Conservation (phyloP, 1,284 basidiomycete species). For the Leccinum laetum region DNA sequence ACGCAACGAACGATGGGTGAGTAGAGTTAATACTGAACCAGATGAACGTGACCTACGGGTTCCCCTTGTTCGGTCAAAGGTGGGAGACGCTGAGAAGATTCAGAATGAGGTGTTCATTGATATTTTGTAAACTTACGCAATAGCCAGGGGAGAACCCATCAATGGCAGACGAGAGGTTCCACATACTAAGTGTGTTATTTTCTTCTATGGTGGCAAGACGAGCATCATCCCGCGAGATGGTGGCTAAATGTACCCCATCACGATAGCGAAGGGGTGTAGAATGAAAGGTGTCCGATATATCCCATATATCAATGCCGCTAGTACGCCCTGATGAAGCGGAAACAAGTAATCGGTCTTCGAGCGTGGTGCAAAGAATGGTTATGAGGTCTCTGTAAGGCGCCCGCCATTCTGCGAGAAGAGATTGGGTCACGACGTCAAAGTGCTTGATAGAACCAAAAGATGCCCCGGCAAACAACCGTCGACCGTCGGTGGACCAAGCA, state of each 20-base stretch:
- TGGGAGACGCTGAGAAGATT: no score
- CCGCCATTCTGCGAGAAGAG: background rate
- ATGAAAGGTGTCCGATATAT: background rate
- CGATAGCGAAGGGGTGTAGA: constrained; percentile 1
- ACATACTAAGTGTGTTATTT: background rate
- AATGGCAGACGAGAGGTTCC: background rate
- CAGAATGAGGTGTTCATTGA: background rate
- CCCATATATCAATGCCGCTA: constrained; percentile 12
- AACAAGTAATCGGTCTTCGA: constrained; percentile 8
- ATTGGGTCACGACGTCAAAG: background rate
- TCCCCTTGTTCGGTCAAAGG: no score
- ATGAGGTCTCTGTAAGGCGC: background rate
- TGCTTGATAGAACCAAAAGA: no score
- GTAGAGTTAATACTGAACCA: no score
- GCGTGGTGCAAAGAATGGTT: constrained; percentile 5
- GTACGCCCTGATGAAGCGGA: constrained; percentile 8
- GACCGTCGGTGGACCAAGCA: no score
- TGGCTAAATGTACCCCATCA: background rate
- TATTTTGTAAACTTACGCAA: background rate
- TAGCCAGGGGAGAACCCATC: background rate
- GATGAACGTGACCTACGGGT: no score
- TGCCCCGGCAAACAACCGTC: no score
- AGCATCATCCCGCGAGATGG: constrained; percentile 3
- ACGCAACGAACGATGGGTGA: no score
- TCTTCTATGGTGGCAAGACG: constrained; percentile 2